A percentile compares a stretch with the other conserved stretches of the same genome.
Evolutionary conservation across 495 filamentous ascomycete species (phyloP).

Genomic region (Cercophora sp.): DNA sequence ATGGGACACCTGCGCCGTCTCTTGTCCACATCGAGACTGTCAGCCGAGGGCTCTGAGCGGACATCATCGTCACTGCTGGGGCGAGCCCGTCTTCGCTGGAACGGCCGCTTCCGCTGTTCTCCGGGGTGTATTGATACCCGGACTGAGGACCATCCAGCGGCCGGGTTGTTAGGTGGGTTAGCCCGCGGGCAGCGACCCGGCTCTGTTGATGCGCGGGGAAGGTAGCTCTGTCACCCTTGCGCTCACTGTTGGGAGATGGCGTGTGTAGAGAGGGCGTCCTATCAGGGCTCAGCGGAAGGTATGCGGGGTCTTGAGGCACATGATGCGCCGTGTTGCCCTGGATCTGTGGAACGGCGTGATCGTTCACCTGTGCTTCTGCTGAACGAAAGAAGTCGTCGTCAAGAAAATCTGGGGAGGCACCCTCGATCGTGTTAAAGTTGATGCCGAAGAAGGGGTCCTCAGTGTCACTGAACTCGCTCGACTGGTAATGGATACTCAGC

Average conservation of each 20-base stretch:
- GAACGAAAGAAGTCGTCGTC: conserved; percentile 18
- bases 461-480: conserved; percentile 37
- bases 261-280: conserved; percentile 30
- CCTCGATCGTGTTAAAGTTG: conserved; percentile 32
- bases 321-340: conserved; percentile 4
- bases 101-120: conserved; percentile 42
- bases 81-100: conserved; percentile 46
- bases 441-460: conserved; percentile 42
- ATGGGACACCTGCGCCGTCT: conserved; percentile 27
- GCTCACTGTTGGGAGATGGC: conserved; percentile 24
- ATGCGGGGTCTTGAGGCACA: conserved; percentile 12
- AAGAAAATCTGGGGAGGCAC: conserved; percentile 34
- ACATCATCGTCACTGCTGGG: conserved; percentile 33
- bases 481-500: conserved; percentile 38
- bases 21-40: conserved; percentile 48
- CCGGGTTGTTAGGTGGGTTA: conserved; percentile 20
- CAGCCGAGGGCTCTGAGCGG: conserved; percentile 43
- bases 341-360: conserved; percentile 12
- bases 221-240: conserved; percentile 10
- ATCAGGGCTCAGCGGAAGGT: conserved; percentile 32
- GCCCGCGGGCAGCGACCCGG: conserved; percentile 19
- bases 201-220: conserved; percentile 14
- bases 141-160: conserved; percentile 26
- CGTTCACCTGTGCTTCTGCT: conserved; percentile 6
- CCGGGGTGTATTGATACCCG: conserved; percentile 42